These are phyloP conservation scores for Pseudonitzschia delicatissima DNA, from an alignment of 108 stramenopile species.

Conservation along the genomic window DNA sequence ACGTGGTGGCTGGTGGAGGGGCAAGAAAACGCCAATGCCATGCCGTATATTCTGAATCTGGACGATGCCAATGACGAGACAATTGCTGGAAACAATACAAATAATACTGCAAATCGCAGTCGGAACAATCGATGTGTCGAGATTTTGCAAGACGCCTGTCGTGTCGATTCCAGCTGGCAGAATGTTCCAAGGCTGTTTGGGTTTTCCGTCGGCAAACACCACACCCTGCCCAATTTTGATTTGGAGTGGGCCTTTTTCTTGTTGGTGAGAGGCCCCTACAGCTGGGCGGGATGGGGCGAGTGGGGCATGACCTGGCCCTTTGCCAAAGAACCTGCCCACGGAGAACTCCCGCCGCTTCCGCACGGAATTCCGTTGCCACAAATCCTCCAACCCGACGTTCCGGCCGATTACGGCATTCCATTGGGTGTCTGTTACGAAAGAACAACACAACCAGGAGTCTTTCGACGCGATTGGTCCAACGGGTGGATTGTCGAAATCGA, in stretches of 20 bases:
- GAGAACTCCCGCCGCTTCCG: neutral
- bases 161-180: conserved; percentile 1
- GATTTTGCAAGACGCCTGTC: conserved; percentile 6
- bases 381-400: neutral
- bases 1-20: conserved; percentile 31
- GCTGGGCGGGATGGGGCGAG: neutral
- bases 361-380: conserved; percentile 6
- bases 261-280: neutral
- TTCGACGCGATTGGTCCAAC: conserved; percentile 1
- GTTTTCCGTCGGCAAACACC: neutral
- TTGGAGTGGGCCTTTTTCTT: conserved; percentile 7
- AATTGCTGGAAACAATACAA: neutral
- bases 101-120: neutral
- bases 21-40: conserved; percentile 28
- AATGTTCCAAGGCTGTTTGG: neutral
- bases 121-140: neutral
- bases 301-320: conserved; percentile 19
- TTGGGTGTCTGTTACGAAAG: neutral
- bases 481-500: conserved; percentile 3
- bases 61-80: neutral
- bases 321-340: neutral
- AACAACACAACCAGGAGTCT: neutral
- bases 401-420: neutral
- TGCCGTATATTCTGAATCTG: neutral
- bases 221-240: neutral